Evolutionary conservation across 1,139 yeast species (phyloP), one percentile per base, ranked within the genome.

Genomic region (Geotrichum bryndzae): DNA sequence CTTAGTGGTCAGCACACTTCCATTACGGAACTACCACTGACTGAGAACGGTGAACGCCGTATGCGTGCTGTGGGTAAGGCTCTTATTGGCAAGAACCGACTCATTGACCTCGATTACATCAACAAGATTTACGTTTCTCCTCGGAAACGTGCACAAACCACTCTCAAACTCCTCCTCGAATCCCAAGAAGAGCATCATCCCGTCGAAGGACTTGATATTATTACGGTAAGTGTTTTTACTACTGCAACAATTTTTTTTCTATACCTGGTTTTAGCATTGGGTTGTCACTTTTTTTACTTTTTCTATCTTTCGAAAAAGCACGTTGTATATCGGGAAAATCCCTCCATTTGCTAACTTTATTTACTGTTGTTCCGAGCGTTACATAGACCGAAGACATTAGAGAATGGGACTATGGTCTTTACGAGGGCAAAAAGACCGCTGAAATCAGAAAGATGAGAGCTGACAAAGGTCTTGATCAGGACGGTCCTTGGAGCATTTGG

Each of bases 381-480:
- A n/a, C 33, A 51, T 74, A 77, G 54, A 83, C 83, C 23, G 92
- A 88, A 66, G 84, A 88, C 58, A 76, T 90, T 58, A 81, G 95
- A 66, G 98, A 92, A 76, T 92, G 98, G 97, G 95, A 90, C 68
- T 92, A 92, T 71, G 98, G 98, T 68, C 95, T 89, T 69, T 92
- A 92, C 73, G 98, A 92, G 77, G 98, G 98, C 4, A 75, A 86
- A 68, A 74, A 80, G 62, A 88, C 96, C 0, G 74, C 77, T 15
- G 84, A 91, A 68, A 91, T 92, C 72, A 77, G 81, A 53, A 80
- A 78, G 11, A 73, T 83, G 66, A 82, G 97, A 69, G 76, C 77
- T 55, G 72, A 76, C 23, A 80, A 87, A 64, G 96, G 96, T 0
- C 77, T 88, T 57, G 85, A 68, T 46, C 63, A 65, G 41, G 69